A percentile compares a stretch with the other conserved stretches of the same genome.
phyloP scores from a whole-genome alignment of 176 grass and related monocot genomes.

The Ampelocalamus luodianensis region DNA sequence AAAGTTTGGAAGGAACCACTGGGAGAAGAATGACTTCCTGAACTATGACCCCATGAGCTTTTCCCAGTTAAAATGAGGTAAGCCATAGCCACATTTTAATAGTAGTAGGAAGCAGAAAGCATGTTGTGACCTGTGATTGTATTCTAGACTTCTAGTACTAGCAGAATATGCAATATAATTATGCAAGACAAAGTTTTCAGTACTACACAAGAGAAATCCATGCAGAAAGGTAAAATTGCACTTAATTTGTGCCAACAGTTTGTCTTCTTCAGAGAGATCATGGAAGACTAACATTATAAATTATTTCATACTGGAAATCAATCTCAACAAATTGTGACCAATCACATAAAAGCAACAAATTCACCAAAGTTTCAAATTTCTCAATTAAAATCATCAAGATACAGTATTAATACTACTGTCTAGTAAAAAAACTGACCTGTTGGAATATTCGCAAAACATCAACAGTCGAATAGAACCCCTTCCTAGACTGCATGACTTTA shows the following conservation, averaged over 20 bases:
- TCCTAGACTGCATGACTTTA: constrained; percentile 74
- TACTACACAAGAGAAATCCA: constrained; percentile 15
- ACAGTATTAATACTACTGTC: not conserved
- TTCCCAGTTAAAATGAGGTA: not conserved
- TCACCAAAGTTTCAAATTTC: not conserved
- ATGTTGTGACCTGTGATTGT: not conserved
- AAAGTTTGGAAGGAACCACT: too few species aligned
- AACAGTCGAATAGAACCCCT: constrained; percentile 73
- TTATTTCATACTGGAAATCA: constrained; percentile 1
- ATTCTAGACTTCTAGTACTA: not conserved
- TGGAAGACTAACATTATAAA: not conserved
- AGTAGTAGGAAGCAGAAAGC: constrained; percentile 9
- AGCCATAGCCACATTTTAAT: not conserved
- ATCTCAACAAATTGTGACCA: not conserved
- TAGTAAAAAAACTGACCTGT: constrained; percentile 33
- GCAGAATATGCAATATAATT: too few species aligned
- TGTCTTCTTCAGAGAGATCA: constrained; percentile 8
- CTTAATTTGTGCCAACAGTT: not conserved
- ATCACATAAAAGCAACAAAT: not conserved
- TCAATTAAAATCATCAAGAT: constrained; percentile 13
- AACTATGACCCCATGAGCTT: too few species aligned
- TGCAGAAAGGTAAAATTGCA: not conserved
- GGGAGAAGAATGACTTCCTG: too few species aligned
- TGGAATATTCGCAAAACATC: constrained; percentile 73
- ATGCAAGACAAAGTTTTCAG: not conserved